Base-by-base conservation (phyloP, 2,329 filamentous ascomycete genomes). In the Colletotrichum theobromicola region DNA sequence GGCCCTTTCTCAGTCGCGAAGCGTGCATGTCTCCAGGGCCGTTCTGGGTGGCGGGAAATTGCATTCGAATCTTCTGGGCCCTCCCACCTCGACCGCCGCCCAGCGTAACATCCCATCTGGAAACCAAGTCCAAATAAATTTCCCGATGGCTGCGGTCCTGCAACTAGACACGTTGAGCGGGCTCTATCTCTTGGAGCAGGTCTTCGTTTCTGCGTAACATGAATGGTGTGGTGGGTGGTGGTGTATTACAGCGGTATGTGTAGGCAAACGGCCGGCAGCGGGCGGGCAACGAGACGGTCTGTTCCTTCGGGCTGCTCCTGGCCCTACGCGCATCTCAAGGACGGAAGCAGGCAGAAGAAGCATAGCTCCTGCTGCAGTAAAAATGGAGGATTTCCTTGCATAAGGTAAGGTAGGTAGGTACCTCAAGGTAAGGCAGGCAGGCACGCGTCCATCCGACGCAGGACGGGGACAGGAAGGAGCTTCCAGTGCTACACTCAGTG, bases 41-140 rank as follows among this genome's bases (percentile, higher is more conserved):
- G 10, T 58, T 74, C 61, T 74, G 61, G 67, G n/a, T 74, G 72
- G 72, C 72, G 72, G 72, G 61, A 74, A 74, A 74, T 71, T 74
- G 72, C 61, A 34, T 24, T 65, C 37, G 61, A 61, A 46, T 71
- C 37, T 61, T 71, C 61, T n/a, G 61, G 67, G 46, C 53, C 67
- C 21, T 34, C 28, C 28, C 58, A 12, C 57, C 35, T 55, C 13
- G 65, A 57, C 34, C 9, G 6, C 53, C 70, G 42, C 57, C 50
- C 26, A 21, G 46, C 16, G 61, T 71, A 28, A 46, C 72, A 72
- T 71, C 67, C 67, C 67, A 71, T 67, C 53, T 74, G 18, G 61
- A 74, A 67, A 24, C 61, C 55, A 66, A 28, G 30, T 35, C 5
- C 55, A 24, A 13, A 42, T 30, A 62, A 74, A 72, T 63, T 66